These are phyloP conservation scores for Collybia mongolica DNA, from an alignment of 768 basidiomycete genomes.

Conservation along the genomic window DNA sequence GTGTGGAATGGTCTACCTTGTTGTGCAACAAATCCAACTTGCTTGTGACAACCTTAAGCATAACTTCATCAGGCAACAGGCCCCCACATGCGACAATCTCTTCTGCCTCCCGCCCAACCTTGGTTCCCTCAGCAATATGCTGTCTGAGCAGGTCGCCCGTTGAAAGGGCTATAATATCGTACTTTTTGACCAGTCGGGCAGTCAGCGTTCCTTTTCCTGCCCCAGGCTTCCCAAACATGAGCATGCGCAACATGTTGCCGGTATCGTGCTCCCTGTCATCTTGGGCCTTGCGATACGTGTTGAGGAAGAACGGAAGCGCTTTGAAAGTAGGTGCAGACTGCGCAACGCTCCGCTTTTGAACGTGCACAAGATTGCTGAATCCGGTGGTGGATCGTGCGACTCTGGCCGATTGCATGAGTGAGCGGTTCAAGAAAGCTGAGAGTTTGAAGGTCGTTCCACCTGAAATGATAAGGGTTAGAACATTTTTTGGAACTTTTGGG, in stretches of 20 bases:
- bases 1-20: slow-evolving; percentile 43
- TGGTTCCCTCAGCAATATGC: slow-evolving; percentile 76
- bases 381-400: not conserved
- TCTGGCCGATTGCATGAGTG: slow-evolving; percentile 14
- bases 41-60: slow-evolving; percentile 73
- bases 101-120: slow-evolving; percentile 73
- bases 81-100: slow-evolving; percentile 77
- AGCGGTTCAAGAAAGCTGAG: not conserved
- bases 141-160: slow-evolving; percentile 85
- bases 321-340: slow-evolving; percentile 31
- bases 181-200: slow-evolving; percentile 72
- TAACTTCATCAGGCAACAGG: slow-evolving; percentile 75
- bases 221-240: slow-evolving; percentile 82
- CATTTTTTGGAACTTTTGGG: slow-evolving; percentile 4
- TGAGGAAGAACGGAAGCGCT: slow-evolving; percentile 54
- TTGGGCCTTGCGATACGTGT: slow-evolving; percentile 33
- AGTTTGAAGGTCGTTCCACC: slow-evolving; percentile 9
- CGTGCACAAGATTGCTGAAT: too few species aligned
- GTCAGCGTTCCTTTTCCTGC: slow-evolving; percentile 86
- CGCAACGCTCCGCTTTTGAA: slow-evolving; percentile 12
- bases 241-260: slow-evolving; percentile 49
- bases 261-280: slow-evolving; percentile 36
- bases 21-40: slow-evolving; percentile 66
- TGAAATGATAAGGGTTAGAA: not conserved
- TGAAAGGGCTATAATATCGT: slow-evolving; percentile 74